Base-by-base conservation (phyloP, 805 yeast species). In the Yarrowia yakushimensis region DNA sequence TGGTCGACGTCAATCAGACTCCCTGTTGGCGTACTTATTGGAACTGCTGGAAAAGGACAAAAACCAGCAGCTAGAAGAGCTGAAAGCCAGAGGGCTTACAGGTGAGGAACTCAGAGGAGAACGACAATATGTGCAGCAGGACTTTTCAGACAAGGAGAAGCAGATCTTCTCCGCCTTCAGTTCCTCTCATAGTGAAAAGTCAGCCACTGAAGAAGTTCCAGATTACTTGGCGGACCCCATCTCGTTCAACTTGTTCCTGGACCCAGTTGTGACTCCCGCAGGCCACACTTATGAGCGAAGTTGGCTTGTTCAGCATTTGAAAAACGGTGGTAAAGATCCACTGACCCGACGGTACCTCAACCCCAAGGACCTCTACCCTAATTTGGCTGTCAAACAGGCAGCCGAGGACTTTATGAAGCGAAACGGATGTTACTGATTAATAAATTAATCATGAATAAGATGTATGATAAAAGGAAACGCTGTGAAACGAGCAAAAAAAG, bases 261-360 rank as follows among this genome's bases (percentile, higher is more conserved):
- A 79, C 36, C 82, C 82, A 0, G 82, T 79, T 6, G 69, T 79
- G n/a, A 72, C 78, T 6, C 78, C 78, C 10, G 71, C 78, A 15
- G 82, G 82, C 3, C 74, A 75, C 23, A 71, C 80, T 0, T 79
- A 75, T 63, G 82, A 79, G 64, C 71, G 74, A 54, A 65, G 78
- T 2, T 72, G 74, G 71, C 66, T 76, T 39, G 64, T 76, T 39
- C 73, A 74, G 63, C 78, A 78, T 68, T 66, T 79, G 62, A 71
- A 69, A 61, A 71, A 67, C 42, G 74, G 72, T 25, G 66, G 70
- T 17, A 71, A 68, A 33, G 82, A 79, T 66, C 82, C 82, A 5
- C 67, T 79, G 37, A 75, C 81, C 1, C 69, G 80, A 63, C 69
- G 70, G 62, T 71, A 73, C 2, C 66, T 79, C 34, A 67, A 65